Percentiles rank a stretch among this genome's conserved stretches.
These are phyloP conservation scores for Tilletia indica DNA, from an alignment of 1,284 basidiomycete genomes.

Conservation along the genomic window DNA sequence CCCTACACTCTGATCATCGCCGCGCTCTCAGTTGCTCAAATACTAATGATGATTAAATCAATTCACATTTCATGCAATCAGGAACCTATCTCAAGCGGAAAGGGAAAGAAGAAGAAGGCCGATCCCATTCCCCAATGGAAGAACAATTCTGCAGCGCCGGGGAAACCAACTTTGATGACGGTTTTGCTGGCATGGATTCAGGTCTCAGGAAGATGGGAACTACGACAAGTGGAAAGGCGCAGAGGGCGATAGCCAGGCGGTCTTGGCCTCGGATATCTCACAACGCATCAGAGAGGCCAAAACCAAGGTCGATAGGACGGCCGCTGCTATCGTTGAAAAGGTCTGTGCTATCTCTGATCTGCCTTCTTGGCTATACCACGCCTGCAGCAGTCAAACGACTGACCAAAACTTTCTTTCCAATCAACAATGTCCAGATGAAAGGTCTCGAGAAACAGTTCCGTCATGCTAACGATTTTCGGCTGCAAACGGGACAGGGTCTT, in stretches of 20 bases:
- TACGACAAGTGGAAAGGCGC: background rate
- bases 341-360: background rate
- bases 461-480: background rate
- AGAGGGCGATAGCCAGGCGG: background rate
- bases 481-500: background rate
- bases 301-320: background rate
- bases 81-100: too few relatives aligned
- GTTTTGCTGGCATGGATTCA: background rate
- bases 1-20: too few relatives aligned
- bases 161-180: background rate
- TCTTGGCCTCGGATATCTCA: background rate
- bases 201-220: background rate
- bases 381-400: too few relatives aligned
- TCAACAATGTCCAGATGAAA: conserved; percentile 13
- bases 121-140: background rate
- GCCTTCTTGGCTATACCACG: too few relatives aligned
- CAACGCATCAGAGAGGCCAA: background rate
- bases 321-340: background rate
- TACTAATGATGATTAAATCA: too few relatives aligned
- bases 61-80: too few relatives aligned
- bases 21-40: too few relatives aligned
- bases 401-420: background rate
- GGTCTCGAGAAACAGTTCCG: background rate
- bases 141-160: background rate
- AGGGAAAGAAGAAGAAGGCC: background rate